These are phyloP conservation scores for Penicillium sp. DNA, from an alignment of 2,329 filamentous ascomycete species.

Conservation along the genomic window DNA sequence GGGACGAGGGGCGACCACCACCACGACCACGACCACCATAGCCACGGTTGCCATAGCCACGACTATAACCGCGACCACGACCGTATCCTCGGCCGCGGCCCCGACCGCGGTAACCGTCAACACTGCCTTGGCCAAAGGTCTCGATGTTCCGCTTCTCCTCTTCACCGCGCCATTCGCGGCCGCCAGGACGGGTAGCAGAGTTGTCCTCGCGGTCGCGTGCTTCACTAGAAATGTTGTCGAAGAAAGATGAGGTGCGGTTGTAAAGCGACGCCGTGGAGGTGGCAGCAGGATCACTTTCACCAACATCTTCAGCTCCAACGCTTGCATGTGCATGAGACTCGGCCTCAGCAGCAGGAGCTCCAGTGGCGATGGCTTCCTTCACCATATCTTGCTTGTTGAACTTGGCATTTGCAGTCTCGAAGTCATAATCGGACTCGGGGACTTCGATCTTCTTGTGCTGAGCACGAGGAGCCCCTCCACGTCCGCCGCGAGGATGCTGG, in stretches of 20 bases:
- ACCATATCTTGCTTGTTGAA: conserved; percentile 86
- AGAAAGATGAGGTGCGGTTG: conserved; percentile 88
- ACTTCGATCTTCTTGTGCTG: conserved; percentile 75
- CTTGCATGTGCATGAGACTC: conserved; percentile 51
- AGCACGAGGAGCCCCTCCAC: conserved; percentile 48
- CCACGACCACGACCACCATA: conserved; percentile 39
- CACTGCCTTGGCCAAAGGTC: conserved; percentile 94
- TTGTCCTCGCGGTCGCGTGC: conserved; percentile 82
- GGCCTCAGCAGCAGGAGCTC: conserved; percentile 63
- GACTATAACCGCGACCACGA: conserved; percentile 68
- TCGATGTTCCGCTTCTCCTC: conserved; percentile 96
- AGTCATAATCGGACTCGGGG: conserved; percentile 88
- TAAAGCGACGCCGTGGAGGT: conserved; percentile 58
- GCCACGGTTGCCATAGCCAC: conserved; percentile 47
- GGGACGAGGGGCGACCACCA: conserved; percentile 39
- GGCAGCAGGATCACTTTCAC: conserved; percentile 32
- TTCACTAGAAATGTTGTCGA: conserved; percentile 97
- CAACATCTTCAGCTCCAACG: conserved; percentile 29
- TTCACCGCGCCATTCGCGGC: conserved; percentile 85
- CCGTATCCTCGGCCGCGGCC: conserved; percentile 73
- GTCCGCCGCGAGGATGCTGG: conserved; percentile 46
- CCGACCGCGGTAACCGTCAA: conserved; percentile 82
- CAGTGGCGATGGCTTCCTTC: conserved; percentile 80
- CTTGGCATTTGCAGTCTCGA: conserved; percentile 80
- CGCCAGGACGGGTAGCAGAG: conserved; percentile 64